These are phyloP conservation scores for Amoeboaphelidium protococcarum DNA, from an alignment of 371 early-diverging fungal species.

Conservation along the genomic window DNA sequence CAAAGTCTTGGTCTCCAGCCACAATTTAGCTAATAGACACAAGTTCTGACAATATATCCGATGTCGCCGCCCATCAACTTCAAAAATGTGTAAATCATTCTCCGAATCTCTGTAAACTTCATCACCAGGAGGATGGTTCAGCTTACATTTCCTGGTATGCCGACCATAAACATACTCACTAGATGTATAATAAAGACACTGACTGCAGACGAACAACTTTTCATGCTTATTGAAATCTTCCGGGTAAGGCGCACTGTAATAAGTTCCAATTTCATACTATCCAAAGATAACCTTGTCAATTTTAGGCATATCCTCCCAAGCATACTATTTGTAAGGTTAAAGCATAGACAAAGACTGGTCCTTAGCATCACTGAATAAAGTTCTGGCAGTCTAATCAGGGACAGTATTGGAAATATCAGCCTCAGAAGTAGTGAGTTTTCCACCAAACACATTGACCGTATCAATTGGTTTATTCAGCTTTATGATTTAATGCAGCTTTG, in stretches of 20 bases:
- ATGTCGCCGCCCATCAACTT: slow-evolving; percentile 72
- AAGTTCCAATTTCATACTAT: slow-evolving; percentile 71
- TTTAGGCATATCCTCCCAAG: slow-evolving; percentile 15
- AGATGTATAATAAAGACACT: slow-evolving; percentile 57
- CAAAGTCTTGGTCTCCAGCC: slow-evolving; percentile 98
- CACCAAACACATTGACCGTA: too few relatives aligned
- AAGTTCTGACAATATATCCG: slow-evolving; percentile 69
- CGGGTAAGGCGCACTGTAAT: slow-evolving; percentile 96
- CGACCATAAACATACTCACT: slow-evolving; percentile 29
- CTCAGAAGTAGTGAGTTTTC: not conserved
- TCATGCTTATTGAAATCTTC: slow-evolving; percentile 42
- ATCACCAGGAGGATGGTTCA: slow-evolving; percentile 79
- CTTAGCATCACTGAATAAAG: too few relatives aligned
- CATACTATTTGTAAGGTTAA: not conserved
- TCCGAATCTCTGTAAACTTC: slow-evolving; percentile 71
- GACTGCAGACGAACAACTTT: slow-evolving; percentile 72
- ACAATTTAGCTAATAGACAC: slow-evolving; percentile 75
- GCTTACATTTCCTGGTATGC: slow-evolving; percentile 47
- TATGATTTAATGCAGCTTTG: too few relatives aligned
- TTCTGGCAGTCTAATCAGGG: too few relatives aligned
- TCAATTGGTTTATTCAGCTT: too few relatives aligned
- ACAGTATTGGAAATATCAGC: not conserved
- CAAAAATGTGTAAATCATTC: slow-evolving; percentile 67
- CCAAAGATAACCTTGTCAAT: slow-evolving; percentile 80
- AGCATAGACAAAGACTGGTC: too few relatives aligned